Percentiles rank a stretch among this genome's conserved stretches.
Conservation (phyloP, 2,329 filamentous ascomycete species). For the Purpureocillium takamizusanense region DNA sequence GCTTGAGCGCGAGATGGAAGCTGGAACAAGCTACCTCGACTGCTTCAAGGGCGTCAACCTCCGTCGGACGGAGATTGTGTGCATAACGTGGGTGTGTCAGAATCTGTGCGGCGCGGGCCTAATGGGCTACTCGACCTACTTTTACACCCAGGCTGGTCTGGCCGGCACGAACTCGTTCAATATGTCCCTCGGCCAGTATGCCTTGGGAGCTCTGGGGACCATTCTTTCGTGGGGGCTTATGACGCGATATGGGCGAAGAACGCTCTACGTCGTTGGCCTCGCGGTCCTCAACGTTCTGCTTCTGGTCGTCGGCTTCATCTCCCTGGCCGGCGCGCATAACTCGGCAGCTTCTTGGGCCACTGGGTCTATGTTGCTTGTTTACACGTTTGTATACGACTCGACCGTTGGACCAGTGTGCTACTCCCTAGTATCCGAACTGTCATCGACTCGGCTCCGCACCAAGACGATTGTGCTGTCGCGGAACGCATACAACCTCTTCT, state of each 20-base stretch:
- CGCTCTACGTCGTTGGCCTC: slow-evolving; percentile 62
- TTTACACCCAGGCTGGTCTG: slow-evolving; percentile 42
- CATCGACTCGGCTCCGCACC: slow-evolving; percentile 66
- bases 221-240: slow-evolving; percentile 68
- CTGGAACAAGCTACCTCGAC: slow-evolving; percentile 27
- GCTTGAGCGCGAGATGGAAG: slow-evolving; percentile 15
- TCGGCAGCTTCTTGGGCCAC: slow-evolving; percentile 36
- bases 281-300: slow-evolving; percentile 60
- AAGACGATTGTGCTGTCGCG: slow-evolving; percentile 77
- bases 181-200: slow-evolving; percentile 45
- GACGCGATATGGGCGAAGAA: slow-evolving; percentile 57
- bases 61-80: slow-evolving; percentile 27
- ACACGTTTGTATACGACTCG: slow-evolving; percentile 66
- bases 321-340: slow-evolving; percentile 43
- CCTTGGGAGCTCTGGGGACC: slow-evolving; percentile 61
- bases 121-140: slow-evolving; percentile 46
- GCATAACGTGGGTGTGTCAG: slow-evolving; percentile 40
- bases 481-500: slow-evolving; percentile 17
- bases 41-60: slow-evolving; percentile 32
- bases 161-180: slow-evolving; percentile 33
- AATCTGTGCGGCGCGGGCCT: slow-evolving; percentile 46
- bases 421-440: slow-evolving; percentile 70
- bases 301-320: slow-evolving; percentile 66
- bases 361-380: slow-evolving; percentile 67
- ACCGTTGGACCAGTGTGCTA: slow-evolving; percentile 78